Base-by-base conservation (phyloP, 2,329 filamentous ascomycete species). In the Venturia pyrina region DNA sequence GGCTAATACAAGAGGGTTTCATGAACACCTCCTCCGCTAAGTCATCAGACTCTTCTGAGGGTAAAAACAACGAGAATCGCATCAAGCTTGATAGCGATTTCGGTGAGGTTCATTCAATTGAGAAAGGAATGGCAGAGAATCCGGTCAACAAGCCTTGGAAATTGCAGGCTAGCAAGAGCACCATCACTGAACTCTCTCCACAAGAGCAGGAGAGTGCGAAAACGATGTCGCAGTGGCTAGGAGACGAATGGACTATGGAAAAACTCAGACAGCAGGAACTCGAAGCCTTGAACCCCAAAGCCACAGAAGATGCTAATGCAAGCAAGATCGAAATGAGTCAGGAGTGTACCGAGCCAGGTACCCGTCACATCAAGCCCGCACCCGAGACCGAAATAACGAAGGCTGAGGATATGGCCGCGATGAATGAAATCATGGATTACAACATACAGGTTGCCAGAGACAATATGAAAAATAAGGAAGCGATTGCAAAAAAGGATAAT, bases 1-100 rank as follows among this genome's bases (percentile, higher is more conserved):
- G 62, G 62, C 62, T 64, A 19, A 15, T 48, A 37, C 43, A 64
- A 50, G 62, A 64, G 44, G 48, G 62, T 2, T 64, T 64, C n/a
- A 40, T 40, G 11, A 64, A 40, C 6, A n/a, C 48, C 53, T 17
- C 59, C 10, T 28, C 60, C 11, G 24, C 19, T 8, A 43, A 21
- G 21, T 3, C 60, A 62, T 28, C 40, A 28, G 37, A 24, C n/a
- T 44, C 43, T 43, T 34, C 41, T 34, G 11, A 40, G n/a, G 62
- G 34, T 11, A 37, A 50, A 21, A 19, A n/a, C 8, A 46, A 37
- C 10, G 34, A 43, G 24, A 43, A 41, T 50, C 48, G 37, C 32
- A 11, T 48, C n/a, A 65, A 44, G 37, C 63, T 56, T 40, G 53
- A 65, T 17, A 24, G 44, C 7, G 60, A 62, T 28, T 65, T 65